Conservation (phyloP, 2,329 filamentous ascomycete species). For the Alternaria arbusti region DNA sequence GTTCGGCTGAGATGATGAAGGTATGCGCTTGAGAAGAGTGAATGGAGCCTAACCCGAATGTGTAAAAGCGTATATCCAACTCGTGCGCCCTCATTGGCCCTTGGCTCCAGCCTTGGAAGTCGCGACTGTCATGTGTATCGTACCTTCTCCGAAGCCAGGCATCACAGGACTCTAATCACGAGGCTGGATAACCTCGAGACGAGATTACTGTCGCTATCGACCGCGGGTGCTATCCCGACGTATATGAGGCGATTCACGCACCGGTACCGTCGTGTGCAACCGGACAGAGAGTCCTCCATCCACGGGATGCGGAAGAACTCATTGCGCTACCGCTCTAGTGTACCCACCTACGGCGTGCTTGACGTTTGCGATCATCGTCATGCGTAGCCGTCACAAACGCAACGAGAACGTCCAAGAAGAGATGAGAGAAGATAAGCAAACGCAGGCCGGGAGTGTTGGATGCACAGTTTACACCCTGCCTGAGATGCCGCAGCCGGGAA, state of each 20-base stretch:
- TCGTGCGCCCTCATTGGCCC: slow-evolving; percentile 7
- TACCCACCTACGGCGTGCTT: slow-evolving; percentile 5
- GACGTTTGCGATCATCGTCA: slow-evolving; percentile 7
- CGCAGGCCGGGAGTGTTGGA: not conserved
- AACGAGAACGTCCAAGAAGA: not conserved
- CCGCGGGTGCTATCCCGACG: not conserved
- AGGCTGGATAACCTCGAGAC: not conserved
- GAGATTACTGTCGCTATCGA: not conserved
- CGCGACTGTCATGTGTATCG: not conserved
- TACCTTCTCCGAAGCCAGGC: not conserved
- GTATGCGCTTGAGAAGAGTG: slow-evolving; percentile 3
- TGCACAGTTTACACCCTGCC: not conserved
- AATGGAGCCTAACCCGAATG: slow-evolving; percentile 4
- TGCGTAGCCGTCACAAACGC: not conserved
- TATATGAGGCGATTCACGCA: not conserved
- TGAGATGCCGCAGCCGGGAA: slow-evolving; percentile 7
- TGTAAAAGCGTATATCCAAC: slow-evolving; percentile 4
- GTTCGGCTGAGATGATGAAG: not conserved
- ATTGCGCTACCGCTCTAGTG: slow-evolving; percentile 9
- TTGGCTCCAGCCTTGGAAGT: not conserved
- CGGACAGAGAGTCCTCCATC: slow-evolving; percentile 1
- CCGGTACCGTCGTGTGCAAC: not conserved
- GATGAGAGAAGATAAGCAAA: not conserved
- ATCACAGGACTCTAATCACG: not conserved
- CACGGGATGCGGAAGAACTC: slow-evolving; percentile 2